These are phyloP conservation scores for Mallotus nudiflorus DNA, from an alignment of 345 rosid species.

Conservation along the genomic window DNA sequence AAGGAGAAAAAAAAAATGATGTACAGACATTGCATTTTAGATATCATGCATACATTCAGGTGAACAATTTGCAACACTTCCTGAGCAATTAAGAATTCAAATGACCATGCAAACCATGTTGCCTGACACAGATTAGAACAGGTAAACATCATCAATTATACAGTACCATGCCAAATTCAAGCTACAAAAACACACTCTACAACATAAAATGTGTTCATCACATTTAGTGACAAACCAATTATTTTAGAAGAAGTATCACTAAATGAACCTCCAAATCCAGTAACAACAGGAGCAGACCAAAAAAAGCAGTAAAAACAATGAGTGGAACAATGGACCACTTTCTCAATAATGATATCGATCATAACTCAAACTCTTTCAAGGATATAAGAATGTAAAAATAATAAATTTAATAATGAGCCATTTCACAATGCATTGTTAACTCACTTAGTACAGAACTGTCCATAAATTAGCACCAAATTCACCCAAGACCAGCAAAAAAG, in stretches of 20 bases:
- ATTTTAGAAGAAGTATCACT: background rate
- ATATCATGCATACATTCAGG: slow-evolving; percentile 2
- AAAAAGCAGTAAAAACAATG: background rate
- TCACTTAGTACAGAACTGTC: background rate
- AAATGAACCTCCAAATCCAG: background rate
- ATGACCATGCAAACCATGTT: background rate
- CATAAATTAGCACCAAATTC: background rate
- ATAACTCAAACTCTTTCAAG: too few relatives aligned
- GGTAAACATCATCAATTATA: background rate
- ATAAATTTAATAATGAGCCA: background rate
- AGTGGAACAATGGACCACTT: background rate
- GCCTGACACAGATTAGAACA: background rate
- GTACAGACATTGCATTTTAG: background rate
- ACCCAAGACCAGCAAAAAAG: slow-evolving; percentile 6
- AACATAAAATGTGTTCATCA: background rate
- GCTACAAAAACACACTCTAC: background rate
- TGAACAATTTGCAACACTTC: background rate
- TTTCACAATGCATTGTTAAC: background rate
- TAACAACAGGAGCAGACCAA: background rate
- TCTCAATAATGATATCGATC: background rate
- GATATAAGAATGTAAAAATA: too few relatives aligned
- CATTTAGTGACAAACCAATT: background rate
- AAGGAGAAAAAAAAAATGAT: background rate
- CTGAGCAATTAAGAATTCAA: background rate
- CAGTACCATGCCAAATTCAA: slow-evolving; percentile 8